A percentile compares a stretch with the other conserved stretches of the same genome.
phyloP scores from a whole-genome alignment of 768 basidiomycete genomes.

The Termitomyces sp. region DNA sequence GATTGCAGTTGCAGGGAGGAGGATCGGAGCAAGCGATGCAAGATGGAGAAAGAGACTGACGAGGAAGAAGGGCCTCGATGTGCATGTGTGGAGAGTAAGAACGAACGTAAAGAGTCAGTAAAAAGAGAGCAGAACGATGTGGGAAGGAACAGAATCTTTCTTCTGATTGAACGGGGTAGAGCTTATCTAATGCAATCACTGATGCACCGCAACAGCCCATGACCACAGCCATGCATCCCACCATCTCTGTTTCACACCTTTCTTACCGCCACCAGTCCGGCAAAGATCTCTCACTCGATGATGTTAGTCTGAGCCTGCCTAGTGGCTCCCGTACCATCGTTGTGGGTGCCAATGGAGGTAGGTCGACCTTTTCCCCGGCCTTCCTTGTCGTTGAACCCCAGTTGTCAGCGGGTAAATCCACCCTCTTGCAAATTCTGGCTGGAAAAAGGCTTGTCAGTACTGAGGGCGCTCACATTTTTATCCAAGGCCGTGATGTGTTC shows the following conservation, averaged over 20 bases:
- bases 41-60: slow-evolving; percentile 18
- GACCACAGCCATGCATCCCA: slow-evolving; percentile 11
- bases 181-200: slow-evolving; percentile 12
- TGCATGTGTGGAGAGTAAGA: slow-evolving; percentile 22
- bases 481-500: slow-evolving; percentile 86
- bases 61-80: slow-evolving; percentile 32
- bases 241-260: slow-evolving; percentile 43
- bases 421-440: slow-evolving; percentile 87
- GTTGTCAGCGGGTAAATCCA: slow-evolving; percentile 84
- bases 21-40: slow-evolving; percentile 37
- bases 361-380: slow-evolving; percentile 16
- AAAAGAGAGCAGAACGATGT: slow-evolving; percentile 11
- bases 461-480: slow-evolving; percentile 48
- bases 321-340: slow-evolving; percentile 79
- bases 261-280: slow-evolving; percentile 50
- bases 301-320: slow-evolving; percentile 63
- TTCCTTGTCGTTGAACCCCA: slow-evolving; percentile 10
- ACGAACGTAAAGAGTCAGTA: slow-evolving; percentile 23
- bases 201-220: neutral
- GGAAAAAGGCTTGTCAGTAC: slow-evolving; percentile 76
- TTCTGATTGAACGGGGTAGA: slow-evolving; percentile 3
- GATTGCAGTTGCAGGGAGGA: slow-evolving; percentile 48
- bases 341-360: slow-evolving; percentile 92
- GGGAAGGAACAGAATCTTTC: neutral
- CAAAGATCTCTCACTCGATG: slow-evolving; percentile 46